Conservation (phyloP, 176 grass and related monocot genomes). For the Carex scoparia region DNA sequence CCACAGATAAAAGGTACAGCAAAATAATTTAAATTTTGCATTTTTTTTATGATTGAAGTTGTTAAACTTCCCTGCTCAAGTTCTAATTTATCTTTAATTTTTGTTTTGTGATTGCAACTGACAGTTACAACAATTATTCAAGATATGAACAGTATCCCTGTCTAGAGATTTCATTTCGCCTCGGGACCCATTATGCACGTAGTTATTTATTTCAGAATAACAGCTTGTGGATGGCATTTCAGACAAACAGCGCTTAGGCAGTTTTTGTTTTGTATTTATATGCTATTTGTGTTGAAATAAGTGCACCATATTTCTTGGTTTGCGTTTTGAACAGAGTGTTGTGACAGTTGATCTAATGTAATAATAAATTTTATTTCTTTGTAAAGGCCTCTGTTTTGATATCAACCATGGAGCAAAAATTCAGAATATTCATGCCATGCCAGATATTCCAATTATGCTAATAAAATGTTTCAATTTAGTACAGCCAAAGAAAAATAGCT, state of each 20-base stretch:
- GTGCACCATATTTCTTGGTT: neutral
- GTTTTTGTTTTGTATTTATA: neutral
- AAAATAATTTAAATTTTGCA: neutral
- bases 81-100: neutral
- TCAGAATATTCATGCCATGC: neutral
- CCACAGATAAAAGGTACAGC: constrained; percentile 12
- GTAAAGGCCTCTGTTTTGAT: neutral
- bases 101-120: constrained; percentile 13
- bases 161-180: neutral
- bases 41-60: neutral
- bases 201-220: constrained; percentile 9
- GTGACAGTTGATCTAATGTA: neutral
- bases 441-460: neutral
- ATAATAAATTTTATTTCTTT: neutral
- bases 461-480: too few relatives aligned
- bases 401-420: neutral
- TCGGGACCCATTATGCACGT: neutral
- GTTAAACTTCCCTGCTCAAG: neutral
- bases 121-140: constrained; percentile 21
- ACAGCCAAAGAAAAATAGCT: neutral
- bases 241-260: too few relatives aligned
- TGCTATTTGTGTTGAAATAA: constrained; percentile 20
- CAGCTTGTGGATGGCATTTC: neutral
- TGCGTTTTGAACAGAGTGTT: neutral
- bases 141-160: neutral